Percentiles rank a stretch among this genome's conserved stretches.
These are phyloP conservation scores for Lantana camara DNA, from an alignment of 257 asterid species.

Conservation along the genomic window DNA sequence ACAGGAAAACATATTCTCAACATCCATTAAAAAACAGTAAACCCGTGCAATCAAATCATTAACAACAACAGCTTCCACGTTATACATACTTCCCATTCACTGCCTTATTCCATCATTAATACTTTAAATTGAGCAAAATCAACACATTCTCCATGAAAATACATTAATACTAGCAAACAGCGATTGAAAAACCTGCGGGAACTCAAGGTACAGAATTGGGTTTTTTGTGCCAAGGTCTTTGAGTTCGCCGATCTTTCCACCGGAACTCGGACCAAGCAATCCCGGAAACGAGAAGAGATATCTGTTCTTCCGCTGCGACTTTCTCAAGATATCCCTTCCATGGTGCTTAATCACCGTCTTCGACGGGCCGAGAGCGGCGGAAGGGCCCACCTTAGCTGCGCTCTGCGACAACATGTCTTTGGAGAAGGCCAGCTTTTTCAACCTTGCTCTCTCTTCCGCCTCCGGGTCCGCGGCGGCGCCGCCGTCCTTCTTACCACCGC, in stretches of 20 bases:
- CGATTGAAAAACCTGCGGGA: constrained; percentile 64
- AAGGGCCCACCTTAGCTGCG: constrained; percentile 37
- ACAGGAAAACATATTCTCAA: background rate
- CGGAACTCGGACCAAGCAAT: constrained; percentile 72
- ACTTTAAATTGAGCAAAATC: background rate
- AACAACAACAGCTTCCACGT: background rate
- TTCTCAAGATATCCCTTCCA: constrained; percentile 72
- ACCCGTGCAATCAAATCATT: constrained; percentile 6
- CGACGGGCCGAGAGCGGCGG: constrained; percentile 59
- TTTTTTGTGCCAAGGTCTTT: constrained; percentile 86
- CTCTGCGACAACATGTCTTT: constrained; percentile 48
- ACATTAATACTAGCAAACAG: background rate
- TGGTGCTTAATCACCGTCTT: constrained; percentile 73
- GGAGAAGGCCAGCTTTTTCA: constrained; percentile 55
- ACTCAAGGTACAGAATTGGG: constrained; percentile 86
- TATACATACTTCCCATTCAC: constrained; percentile 4
- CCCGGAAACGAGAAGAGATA: constrained; percentile 86
- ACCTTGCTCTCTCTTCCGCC: constrained; percentile 60
- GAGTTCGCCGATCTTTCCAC: constrained; percentile 87
- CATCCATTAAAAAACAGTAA: background rate
- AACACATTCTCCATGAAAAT: background rate
- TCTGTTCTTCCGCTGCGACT: constrained; percentile 80
- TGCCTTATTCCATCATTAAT: background rate
- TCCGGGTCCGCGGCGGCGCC: constrained; percentile 44
- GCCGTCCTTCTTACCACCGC: constrained; percentile 48